phyloP scores from a whole-genome alignment of 805 yeast genomes.

The Saccharomyces eubayanus region DNA sequence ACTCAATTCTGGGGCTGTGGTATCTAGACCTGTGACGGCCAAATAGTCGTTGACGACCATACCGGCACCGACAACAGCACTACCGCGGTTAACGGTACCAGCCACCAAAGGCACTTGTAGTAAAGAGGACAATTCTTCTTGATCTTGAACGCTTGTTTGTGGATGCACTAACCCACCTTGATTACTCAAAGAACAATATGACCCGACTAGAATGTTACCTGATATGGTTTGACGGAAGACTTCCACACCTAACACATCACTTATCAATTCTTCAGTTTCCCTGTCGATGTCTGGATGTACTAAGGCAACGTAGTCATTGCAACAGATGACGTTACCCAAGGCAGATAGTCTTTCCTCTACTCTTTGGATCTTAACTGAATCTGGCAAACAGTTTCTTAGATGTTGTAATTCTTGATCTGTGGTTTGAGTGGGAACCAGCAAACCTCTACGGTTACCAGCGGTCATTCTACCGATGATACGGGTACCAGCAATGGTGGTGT shows the following conservation, averaged over 20 bases:
- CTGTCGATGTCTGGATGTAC: slow-evolving; percentile 99
- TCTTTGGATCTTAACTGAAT: slow-evolving; percentile 88
- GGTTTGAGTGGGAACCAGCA: slow-evolving; percentile 93
- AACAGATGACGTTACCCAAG: slow-evolving; percentile 93
- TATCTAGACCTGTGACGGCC: slow-evolving; percentile 93
- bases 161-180: slow-evolving; percentile 99
- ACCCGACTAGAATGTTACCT: slow-evolving; percentile 94
- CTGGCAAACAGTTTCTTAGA: slow-evolving; percentile 92
- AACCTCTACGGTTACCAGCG: slow-evolving; percentile 96
- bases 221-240: slow-evolving; percentile 99
- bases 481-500: slow-evolving; percentile 96
- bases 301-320: slow-evolving; percentile 97
- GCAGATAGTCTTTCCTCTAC: slow-evolving; percentile 97
- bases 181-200: slow-evolving; percentile 88
- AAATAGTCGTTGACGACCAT: slow-evolving; percentile 98
- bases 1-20: slow-evolving; percentile 96
- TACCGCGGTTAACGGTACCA: slow-evolving; percentile 97
- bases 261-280: slow-evolving; percentile 96
- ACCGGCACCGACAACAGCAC: slow-evolving; percentile 96
- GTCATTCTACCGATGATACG: slow-evolving; percentile 97
- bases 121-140: slow-evolving; percentile 91
- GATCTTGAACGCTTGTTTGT: slow-evolving; percentile 93
- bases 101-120: slow-evolving; percentile 97
- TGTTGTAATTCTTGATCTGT: slow-evolving; percentile 98
- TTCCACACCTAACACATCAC: slow-evolving; percentile 96